Evolutionary conservation across 1,139 yeast genomes (phyloP).

Genomic region (Yamadazyma kanchanaburiensis): DNA sequence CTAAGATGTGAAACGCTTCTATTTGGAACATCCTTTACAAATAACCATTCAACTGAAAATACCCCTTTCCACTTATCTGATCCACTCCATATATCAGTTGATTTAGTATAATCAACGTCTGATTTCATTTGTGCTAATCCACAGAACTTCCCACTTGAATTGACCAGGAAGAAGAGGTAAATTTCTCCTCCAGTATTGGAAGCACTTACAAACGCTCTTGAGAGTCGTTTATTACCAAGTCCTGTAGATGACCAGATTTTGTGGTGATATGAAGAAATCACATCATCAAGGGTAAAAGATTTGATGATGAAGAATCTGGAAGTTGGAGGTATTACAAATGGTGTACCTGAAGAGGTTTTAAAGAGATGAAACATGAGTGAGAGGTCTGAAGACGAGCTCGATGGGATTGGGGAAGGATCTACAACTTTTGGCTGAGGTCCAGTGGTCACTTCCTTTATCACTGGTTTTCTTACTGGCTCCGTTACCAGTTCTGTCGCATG

Average conservation of each 20-base stretch:
- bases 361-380: conserved; percentile 8
- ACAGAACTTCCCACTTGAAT: conserved; percentile 58
- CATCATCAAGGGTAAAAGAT: conserved; percentile 47
- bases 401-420: neutral
- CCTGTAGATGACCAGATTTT: conserved; percentile 61
- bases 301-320: conserved; percentile 56
- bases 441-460: no score
- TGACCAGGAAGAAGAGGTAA: conserved; percentile 55
- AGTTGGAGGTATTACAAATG: conserved; percentile 12
- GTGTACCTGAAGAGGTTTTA: conserved; percentile 20
- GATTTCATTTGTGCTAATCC: conserved; percentile 59
- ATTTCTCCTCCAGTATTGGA: conserved; percentile 19
- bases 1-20: conserved; percentile 41
- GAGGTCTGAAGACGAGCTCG: neutral
- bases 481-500: no score
- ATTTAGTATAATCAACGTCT: conserved; percentile 29
- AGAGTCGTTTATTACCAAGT: conserved; percentile 51
- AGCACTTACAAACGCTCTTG: conserved; percentile 20
- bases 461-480: no score
- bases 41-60: conserved; percentile 52
- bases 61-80: conserved; percentile 48
- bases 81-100: conserved; percentile 49
- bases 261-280: conserved; percentile 46
- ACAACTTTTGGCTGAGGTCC: no score
- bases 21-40: conserved; percentile 50